Percentiles rank a stretch among this genome's conserved stretches.
Conservation (phyloP, 225 moss, liverwort and hornwort species). For the Sphagnum tenellum region DNA sequence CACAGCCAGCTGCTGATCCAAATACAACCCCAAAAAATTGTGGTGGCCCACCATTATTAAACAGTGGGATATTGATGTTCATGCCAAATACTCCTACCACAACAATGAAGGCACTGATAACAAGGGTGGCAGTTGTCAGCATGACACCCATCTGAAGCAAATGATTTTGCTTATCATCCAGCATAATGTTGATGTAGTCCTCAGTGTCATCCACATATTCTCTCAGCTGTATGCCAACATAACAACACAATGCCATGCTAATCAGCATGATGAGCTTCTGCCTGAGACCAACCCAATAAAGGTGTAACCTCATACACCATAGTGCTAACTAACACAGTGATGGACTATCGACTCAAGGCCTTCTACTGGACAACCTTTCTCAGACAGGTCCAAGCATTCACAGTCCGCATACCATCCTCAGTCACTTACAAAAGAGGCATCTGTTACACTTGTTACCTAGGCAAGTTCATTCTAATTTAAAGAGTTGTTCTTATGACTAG, state of each 20-base stretch:
- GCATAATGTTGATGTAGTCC: conserved; percentile 99
- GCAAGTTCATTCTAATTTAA: too few species aligned
- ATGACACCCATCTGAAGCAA: conserved; percentile 98
- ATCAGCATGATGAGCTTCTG: neutral
- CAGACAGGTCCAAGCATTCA: too few species aligned
- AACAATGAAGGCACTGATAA: conserved; percentile 78
- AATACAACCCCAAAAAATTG: conserved; percentile 55
- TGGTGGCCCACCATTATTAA: conserved; percentile 13
- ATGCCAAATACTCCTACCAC: conserved; percentile 92
- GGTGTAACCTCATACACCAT: neutral
- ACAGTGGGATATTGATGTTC: conserved; percentile 76
- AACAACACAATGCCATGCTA: too few species aligned
- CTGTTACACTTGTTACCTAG: too few species aligned
- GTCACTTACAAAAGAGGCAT: too few species aligned
- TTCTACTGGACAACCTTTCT: too few species aligned
- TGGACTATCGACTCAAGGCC: too few species aligned
- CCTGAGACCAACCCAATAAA: neutral
- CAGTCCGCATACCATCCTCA: too few species aligned
- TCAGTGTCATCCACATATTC: conserved; percentile 99
- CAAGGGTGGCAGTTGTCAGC: conserved; percentile 89
- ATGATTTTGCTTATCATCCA: conserved; percentile 98
- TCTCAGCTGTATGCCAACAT: conserved; percentile 49
- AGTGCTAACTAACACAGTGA: too few species aligned
- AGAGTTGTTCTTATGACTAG: too few species aligned
- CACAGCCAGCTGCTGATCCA: conserved; percentile 47